These are phyloP conservation scores for Xylaria bambusicola DNA, from an alignment of 495 filamentous ascomycete species.

Conservation along the genomic window DNA sequence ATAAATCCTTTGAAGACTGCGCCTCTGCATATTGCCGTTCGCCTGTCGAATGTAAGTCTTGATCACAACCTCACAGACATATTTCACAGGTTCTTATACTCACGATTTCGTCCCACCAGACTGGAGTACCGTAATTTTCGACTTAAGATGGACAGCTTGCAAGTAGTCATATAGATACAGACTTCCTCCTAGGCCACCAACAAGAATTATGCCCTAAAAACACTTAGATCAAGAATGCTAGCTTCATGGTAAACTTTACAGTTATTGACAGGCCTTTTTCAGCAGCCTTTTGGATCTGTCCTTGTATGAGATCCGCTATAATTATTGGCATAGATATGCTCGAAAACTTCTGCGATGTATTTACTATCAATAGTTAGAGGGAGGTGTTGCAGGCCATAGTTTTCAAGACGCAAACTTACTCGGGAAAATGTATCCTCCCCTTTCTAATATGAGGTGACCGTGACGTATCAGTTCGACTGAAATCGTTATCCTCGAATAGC, in stretches of 20 bases:
- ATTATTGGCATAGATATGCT: background rate
- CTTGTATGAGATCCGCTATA: slow-evolving; percentile 16
- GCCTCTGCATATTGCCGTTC: slow-evolving; percentile 29
- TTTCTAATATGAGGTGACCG: slow-evolving; percentile 19
- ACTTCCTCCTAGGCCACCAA: slow-evolving; percentile 29
- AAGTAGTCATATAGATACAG: slow-evolving; percentile 25
- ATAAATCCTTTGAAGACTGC: slow-evolving; percentile 25
- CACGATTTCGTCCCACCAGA: slow-evolving; percentile 17
- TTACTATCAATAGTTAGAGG: too few relatives aligned
- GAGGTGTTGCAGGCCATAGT: too few relatives aligned
- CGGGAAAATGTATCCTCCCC: slow-evolving; percentile 16
- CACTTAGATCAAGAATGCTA: background rate
- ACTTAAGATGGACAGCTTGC: slow-evolving; percentile 1
- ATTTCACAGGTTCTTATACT: background rate
- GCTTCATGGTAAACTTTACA: background rate
- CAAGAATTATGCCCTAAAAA: slow-evolving; percentile 27
- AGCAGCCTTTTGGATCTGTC: slow-evolving; percentile 5
- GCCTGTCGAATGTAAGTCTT: slow-evolving; percentile 6
- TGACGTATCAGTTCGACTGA: slow-evolving; percentile 7
- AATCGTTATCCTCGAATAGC: background rate
- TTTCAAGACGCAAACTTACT: slow-evolving; percentile 5
- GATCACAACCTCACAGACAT: background rate
- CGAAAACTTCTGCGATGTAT: slow-evolving; percentile 15
- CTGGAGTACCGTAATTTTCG: slow-evolving; percentile 6
- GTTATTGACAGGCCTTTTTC: background rate